Base-by-base conservation (phyloP, 306 rosid species). In the Lotus japonicus region DNA sequence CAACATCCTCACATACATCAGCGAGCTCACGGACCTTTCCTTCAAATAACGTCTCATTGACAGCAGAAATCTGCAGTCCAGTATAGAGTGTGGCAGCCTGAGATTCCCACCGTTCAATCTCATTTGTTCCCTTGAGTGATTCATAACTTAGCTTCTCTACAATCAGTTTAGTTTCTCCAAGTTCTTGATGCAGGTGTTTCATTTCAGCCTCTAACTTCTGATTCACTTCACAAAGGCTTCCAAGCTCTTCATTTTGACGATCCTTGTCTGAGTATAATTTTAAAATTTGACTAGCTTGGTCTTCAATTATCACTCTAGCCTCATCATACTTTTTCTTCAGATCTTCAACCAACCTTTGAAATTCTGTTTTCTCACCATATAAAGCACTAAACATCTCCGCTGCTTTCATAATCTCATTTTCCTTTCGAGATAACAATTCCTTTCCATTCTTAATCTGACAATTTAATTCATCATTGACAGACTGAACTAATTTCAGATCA, bases 21-120 rank as follows among this genome's bases (percentile, higher is more conserved):
- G 71, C 70, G 58, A 90, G 82, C 77, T 90, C 99, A 35, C 3
- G 66, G 39, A 88, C 80, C 86, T 89, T 95, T 66, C 76, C 97
- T 81, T 84, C 85, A 52, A 87, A 83, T 70, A 95, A 49, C 61
- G 85, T 78, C 81, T 85, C 91, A n/a, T 72, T 75, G 58, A 87
- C 81, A 36, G 80, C n/a, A 58, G 91, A 85, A 16, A 57, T 70
- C 71, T 87, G 91, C 74, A 84, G 77, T 79, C 80, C 80, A 11
- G 73, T 59, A 76, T 82, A 87, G 68, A 87, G 71, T 45, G 74
- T 45, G 13, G 67, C 84, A 42, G 88, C 86, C 48, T 85, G 87
- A 75, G 77, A 65, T 75, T 84, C 82, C 92, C 87, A 88, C 53
- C 78, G 68, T 49, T 81, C 80, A 64, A 81, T 69, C 81, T 90